Percentiles rank a stretch among this genome's conserved stretches.
Evolutionary conservation across 768 basidiomycete species (phyloP).

Genomic region (Amylocystis lapponica): DNA sequence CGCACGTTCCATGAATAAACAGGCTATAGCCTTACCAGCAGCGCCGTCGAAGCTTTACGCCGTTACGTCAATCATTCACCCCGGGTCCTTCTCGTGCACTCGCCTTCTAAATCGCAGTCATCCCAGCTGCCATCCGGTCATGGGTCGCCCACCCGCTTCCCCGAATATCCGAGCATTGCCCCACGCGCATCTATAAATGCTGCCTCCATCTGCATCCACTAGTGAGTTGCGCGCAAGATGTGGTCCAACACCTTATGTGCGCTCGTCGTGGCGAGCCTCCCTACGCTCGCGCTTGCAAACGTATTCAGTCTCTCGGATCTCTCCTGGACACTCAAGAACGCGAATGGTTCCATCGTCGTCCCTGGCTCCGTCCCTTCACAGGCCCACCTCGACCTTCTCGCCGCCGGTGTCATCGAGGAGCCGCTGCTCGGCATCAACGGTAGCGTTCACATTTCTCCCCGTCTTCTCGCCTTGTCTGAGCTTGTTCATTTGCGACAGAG

Average conservation of each 20-base stretch:
- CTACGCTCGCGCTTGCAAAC: conserved; percentile 9
- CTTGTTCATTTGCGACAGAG: conserved; percentile 31
- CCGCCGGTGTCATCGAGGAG: conserved; percentile 48
- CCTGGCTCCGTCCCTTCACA: conserved; percentile 48
- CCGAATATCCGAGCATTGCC: too few species aligned
- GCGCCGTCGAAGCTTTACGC: too few species aligned
- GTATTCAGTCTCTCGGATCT: conserved; percentile 39
- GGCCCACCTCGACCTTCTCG: conserved; percentile 46
- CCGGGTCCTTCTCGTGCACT: too few species aligned
- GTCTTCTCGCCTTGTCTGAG: neutral
- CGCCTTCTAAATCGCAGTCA: too few species aligned
- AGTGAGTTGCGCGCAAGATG: too few species aligned
- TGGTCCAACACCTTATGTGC: conserved; percentile 2
- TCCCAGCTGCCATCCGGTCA: too few species aligned
- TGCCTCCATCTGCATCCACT: too few species aligned
- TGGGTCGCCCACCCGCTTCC: too few species aligned
- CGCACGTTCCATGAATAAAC: too few species aligned
- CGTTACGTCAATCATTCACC: too few species aligned
- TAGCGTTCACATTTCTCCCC: conserved; percentile 15
- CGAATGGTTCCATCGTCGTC: conserved; percentile 48
- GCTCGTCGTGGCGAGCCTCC: conserved; percentile 5
- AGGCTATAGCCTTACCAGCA: too few species aligned
- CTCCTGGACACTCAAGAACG: conserved; percentile 47
- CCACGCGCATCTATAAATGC: too few species aligned
- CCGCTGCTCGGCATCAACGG: conserved; percentile 51